Evolutionary conservation across 257 asterid genomes (phyloP).

Genomic region (Nicotiana otophora): DNA sequence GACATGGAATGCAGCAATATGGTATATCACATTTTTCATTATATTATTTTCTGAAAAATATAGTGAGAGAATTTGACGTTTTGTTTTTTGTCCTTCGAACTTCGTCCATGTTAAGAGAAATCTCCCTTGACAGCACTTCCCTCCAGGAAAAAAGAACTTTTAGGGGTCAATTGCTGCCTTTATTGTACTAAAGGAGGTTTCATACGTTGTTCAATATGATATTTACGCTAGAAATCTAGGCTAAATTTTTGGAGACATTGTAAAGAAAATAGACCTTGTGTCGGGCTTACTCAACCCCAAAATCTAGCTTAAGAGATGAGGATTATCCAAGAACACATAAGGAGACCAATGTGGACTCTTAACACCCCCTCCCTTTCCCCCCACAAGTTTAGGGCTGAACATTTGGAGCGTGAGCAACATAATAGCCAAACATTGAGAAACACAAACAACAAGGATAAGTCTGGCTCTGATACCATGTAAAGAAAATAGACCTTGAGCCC

Average conservation of each 20-base stretch:
- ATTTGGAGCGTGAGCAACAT: neutral
- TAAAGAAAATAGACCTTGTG: neutral
- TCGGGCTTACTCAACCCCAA: neutral
- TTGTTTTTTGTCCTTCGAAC: neutral
- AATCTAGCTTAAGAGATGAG: neutral
- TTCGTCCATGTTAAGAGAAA: neutral
- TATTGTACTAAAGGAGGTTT: neutral
- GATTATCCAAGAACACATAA: neutral
- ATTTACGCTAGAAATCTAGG: neutral
- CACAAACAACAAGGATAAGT: neutral
- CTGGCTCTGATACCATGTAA: neutral
- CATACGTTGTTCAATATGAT: neutral
- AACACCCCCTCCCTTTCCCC: neutral
- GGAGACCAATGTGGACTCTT: neutral
- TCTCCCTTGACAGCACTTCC: neutral
- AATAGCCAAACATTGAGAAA: neutral
- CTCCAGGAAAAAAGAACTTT: neutral
- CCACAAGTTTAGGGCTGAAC: neutral
- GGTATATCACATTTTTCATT: constrained; percentile 34
- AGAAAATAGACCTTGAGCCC: constrained; percentile 1
- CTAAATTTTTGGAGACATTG: neutral
- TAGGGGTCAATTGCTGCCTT: constrained; percentile 1
- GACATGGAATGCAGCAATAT: constrained; percentile 39
- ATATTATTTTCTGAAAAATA: neutral
- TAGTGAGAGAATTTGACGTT: neutral